Base-by-base conservation (phyloP, 2,329 filamentous ascomycete species). In the Botryosphaeria agaves region DNA sequence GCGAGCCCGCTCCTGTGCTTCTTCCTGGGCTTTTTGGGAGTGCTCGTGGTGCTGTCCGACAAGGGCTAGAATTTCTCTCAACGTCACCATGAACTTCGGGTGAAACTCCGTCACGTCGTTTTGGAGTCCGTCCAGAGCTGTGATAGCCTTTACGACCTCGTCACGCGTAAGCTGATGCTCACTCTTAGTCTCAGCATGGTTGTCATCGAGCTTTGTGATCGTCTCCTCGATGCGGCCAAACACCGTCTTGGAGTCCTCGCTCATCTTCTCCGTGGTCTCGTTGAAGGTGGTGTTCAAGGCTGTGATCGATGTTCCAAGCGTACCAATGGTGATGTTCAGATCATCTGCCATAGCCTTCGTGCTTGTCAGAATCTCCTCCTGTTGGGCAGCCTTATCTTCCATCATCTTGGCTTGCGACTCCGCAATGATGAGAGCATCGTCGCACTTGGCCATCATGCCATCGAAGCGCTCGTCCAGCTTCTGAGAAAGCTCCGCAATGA, bases 1-100 rank as follows among this genome's bases (percentile, higher is more conserved):
- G 16, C 50, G 52, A 27, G 57, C 55, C 7, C 53, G 47, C 34
- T 53, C 44, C 12, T 42, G 44, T 9, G 48, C 46, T 2, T 38
- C 38, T 5, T 52, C 45, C 18, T 49, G 46, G 7, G 56, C 49
- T 26, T 69, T 65, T 52, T 85, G 83, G 9, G 83, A 79, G 47
- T 92, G 81, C 41, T 92, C 83, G 44, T 79, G 93, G 49, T 95
- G 85, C 47, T 91, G 72, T 15, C 73, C 77, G 32, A 93, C 80
- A 15, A 91, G 65, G 5, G 72, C 62, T 23, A 91, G 64, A n/a
- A 95, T 73, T 43, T 94, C 81, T 43, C 83, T 78, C 39, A 98
- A 71, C 0, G 80, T 72, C 31, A 87, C 76, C 34, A 94, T 68
- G 40, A 95, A 79, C 55, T 91, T 79, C 1, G 89, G 89, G 42